Base-by-base conservation (phyloP, 129 eudicot genomes). In the Gnaphalium uliginosum region DNA sequence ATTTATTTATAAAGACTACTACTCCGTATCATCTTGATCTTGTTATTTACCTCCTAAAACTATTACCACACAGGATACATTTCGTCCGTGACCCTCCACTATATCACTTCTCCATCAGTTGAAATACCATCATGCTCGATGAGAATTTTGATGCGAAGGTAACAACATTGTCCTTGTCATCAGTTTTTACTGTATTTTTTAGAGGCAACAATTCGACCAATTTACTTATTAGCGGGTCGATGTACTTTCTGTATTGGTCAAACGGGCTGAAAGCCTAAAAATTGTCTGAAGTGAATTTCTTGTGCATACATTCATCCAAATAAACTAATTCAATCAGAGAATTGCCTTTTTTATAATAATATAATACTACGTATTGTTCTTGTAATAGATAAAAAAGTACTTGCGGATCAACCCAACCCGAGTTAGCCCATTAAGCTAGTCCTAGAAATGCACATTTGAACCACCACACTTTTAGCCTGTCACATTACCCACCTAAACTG, bases 71-170 rank as follows among this genome's bases (percentile, higher is more conserved):
- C 83, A 92, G 98, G 98, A 92, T 92, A 74, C 88, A 80, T 74
- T 89, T 87, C 80, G 89, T 92, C 69, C 87, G 96, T 69, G 93
- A 92, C 46, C 96, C n/a, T n/a, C n/a, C n/a, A n/a, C n/a, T n/a
- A n/a, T n/a, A n/a, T n/a, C n/a, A n/a, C n/a, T n/a, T n/a, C n/a
- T n/a, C n/a, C n/a, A n/a, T n/a, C n/a, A n/a, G n/a, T n/a, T n/a
- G n/a, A n/a, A n/a, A n/a, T 94, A 76, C 87, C 21, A 81, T 92
- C 80, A 83, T 92, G 86, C 82, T 92, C 61, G 98, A 92, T 53
- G 96, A 92, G 77, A 92, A 87, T 80, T 86, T 86, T 19, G 68
- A 80, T 61, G 84, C 98, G 32, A 92, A 89, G 91, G 97, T 89
- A 78, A 69, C 4, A 1, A 25, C 6, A 30, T 24, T 77, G 27